These are phyloP conservation scores for Huiozyma sinensis DNA, from an alignment of 805 yeast genomes.

Conservation along the genomic window DNA sequence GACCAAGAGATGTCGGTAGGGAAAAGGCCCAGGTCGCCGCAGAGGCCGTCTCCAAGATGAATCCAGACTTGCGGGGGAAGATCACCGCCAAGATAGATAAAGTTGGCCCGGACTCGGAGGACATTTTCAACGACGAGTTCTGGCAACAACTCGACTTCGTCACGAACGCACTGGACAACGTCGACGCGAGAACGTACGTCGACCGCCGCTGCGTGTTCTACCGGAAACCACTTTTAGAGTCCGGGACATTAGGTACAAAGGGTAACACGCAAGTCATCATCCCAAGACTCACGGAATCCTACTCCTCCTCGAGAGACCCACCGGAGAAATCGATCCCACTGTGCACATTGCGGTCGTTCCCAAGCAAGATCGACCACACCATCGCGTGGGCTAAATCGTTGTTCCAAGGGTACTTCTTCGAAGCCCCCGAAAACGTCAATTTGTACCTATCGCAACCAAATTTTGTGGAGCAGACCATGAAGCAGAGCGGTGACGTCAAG, in stretches of 20 bases:
- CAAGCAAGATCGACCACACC: slow-evolving; percentile 95
- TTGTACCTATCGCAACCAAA: slow-evolving; percentile 83
- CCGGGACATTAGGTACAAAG: slow-evolving; percentile 96
- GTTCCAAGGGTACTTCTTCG: slow-evolving; percentile 85
- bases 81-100: slow-evolving; percentile 72
- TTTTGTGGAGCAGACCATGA: slow-evolving; percentile 82
- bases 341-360: slow-evolving; percentile 95
- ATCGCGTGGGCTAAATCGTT: slow-evolving; percentile 98
- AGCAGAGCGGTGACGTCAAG: slow-evolving; percentile 86
- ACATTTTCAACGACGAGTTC: slow-evolving; percentile 72
- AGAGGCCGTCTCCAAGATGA: slow-evolving; percentile 71
- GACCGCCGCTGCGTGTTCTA: slow-evolving; percentile 94
- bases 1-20: slow-evolving; percentile 89
- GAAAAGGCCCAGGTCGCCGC: slow-evolving; percentile 89
- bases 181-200: slow-evolving; percentile 95
- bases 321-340: slow-evolving; percentile 96
- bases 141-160: slow-evolving; percentile 83
- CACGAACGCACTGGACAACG: slow-evolving; percentile 93
- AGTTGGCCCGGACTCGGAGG: slow-evolving; percentile 89
- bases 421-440: slow-evolving; percentile 89
- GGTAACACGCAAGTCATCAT: slow-evolving; percentile 96
- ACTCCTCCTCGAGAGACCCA: slow-evolving; percentile 94
- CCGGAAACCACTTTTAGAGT: slow-evolving; percentile 83
- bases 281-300: slow-evolving; percentile 89
- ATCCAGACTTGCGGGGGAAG: slow-evolving; percentile 70